Evolutionary conservation across 1,284 basidiomycete species (phyloP), one percentile per base, ranked within the genome.

Genomic region (Hypsizygus ulmarius): DNA sequence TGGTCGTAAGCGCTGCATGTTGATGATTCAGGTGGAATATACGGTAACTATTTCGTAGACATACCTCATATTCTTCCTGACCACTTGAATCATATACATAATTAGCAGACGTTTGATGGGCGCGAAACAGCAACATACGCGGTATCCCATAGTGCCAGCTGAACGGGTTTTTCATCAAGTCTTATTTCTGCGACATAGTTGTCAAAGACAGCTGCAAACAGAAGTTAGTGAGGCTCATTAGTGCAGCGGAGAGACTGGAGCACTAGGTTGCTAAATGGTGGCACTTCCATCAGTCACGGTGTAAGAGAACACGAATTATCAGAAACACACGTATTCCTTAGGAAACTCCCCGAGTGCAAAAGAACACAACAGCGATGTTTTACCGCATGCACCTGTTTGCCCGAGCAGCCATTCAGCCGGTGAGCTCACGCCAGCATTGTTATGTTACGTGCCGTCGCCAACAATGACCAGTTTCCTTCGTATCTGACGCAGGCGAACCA

Each of bases 151-250:
- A 97, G 71, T 34, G 95, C 94, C 47, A 97, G 73, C 67, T 97
- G 94, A 16, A 98, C 90, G 35, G 94, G 91, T 69, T 98, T 98
- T 56, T 94, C 94, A 68, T 99, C 96, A 47, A 98, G 76, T 60
- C 93, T 79, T 63, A 99, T 97, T 73, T 98, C 96, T 39, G 96
- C 95, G 52, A 98, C 95, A 69, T 97, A 99, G 67, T 98, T 99
- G 72, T 97, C 94, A 63, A 97, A 97, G 47, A 97, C 93, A 47
- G 93, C 91, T 86, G 72, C 39, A 40, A 18, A 28, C 25, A 40
- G 27, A 16, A 27, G 44, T 54, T 41, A 58, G 50, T 40, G 39
- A 43, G 12, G 21, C 41, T 28, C 14, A 32, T 27, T 19, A 36
- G 32, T 45, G 46, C 29, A 50, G 42, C 30, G 41, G 43, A 50